A percentile compares a stretch with the other conserved stretches of the same genome.
Evolutionary conservation across 257 asterid species (phyloP).

Genomic region (Striga asiatica): DNA sequence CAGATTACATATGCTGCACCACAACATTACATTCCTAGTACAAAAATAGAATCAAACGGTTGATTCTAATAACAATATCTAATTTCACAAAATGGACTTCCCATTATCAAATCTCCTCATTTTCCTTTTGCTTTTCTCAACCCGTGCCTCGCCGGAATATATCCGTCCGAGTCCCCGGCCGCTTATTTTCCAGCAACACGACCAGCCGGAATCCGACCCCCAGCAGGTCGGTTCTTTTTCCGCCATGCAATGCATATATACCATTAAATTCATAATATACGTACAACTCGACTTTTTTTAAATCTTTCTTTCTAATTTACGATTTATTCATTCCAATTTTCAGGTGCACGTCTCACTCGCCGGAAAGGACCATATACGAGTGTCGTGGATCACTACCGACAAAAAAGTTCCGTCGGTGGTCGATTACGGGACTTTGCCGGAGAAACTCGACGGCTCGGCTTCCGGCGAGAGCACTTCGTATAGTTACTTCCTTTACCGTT

Average conservation of each 20-base stretch:
- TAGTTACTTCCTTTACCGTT: slow-evolving; percentile 44
- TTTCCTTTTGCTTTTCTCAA: slow-evolving; percentile 9
- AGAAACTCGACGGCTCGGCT: slow-evolving; percentile 29
- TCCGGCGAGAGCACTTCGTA: slow-evolving; percentile 45
- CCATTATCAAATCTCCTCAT: slow-evolving; percentile 7
- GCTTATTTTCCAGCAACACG: slow-evolving; percentile 25
- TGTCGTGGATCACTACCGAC: slow-evolving; percentile 56
- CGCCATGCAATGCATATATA: not conserved
- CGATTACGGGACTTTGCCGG: slow-evolving; percentile 49
- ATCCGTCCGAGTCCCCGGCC: slow-evolving; percentile 58
- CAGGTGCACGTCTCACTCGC: slow-evolving; percentile 79
- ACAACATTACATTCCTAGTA: not conserved
- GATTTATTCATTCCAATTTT: not conserved
- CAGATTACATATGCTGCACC: too few species aligned
- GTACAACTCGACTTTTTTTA: too few species aligned
- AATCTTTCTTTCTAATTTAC: not conserved
- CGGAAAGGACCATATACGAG: slow-evolving; percentile 57
- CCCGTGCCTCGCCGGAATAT: slow-evolving; percentile 37
- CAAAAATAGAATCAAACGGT: not conserved
- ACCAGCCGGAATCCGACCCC: slow-evolving; percentile 48
- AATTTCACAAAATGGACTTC: not conserved
- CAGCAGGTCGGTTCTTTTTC: slow-evolving; percentile 38
- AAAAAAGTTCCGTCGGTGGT: slow-evolving; percentile 36
- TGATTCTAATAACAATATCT: too few species aligned
- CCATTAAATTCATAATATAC: not conserved